These are phyloP conservation scores for Hymenoscyphus linearis DNA, from an alignment of 2,329 filamentous ascomycete genomes.

Conservation along the genomic window DNA sequence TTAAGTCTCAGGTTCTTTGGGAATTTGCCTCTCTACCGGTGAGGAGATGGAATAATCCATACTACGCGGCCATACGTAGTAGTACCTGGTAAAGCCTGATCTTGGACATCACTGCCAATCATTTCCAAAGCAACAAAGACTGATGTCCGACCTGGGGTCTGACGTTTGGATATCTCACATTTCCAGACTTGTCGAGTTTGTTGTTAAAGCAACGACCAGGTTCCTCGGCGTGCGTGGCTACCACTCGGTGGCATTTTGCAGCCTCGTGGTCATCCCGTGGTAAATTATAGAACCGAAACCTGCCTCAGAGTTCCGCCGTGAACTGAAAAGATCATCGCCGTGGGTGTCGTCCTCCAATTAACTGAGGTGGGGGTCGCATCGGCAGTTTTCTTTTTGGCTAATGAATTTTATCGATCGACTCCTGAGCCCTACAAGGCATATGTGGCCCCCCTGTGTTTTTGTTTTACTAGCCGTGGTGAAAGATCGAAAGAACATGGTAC, in stretches of 20 bases:
- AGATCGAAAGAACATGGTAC: conserved; percentile 8
- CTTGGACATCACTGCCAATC: neutral
- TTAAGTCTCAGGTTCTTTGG: neutral
- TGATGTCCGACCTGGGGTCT: neutral
- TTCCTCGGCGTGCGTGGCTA: neutral
- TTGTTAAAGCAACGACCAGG: neutral
- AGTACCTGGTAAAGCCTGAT: neutral
- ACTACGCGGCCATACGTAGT: neutral
- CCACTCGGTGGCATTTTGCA: neutral
- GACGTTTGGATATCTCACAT: neutral
- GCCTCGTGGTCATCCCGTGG: conserved; percentile 1
- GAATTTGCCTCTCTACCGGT: conserved; percentile 17
- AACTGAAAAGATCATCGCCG: neutral
- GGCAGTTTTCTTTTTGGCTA: conserved; percentile 1
- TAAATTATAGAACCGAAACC: neutral
- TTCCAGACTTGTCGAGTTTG: neutral
- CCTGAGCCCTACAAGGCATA: conserved; percentile 6
- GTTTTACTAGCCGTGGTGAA: conserved; percentile 1
- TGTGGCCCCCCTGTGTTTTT: neutral
- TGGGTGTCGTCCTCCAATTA: neutral
- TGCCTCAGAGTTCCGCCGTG: neutral
- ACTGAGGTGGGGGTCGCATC: conserved; percentile 1
- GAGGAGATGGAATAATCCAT: conserved; percentile 3
- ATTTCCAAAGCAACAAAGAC: neutral
- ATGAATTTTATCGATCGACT: neutral